Conservation (phyloP, 306 rosid species). For the Abrus precatorius region DNA sequence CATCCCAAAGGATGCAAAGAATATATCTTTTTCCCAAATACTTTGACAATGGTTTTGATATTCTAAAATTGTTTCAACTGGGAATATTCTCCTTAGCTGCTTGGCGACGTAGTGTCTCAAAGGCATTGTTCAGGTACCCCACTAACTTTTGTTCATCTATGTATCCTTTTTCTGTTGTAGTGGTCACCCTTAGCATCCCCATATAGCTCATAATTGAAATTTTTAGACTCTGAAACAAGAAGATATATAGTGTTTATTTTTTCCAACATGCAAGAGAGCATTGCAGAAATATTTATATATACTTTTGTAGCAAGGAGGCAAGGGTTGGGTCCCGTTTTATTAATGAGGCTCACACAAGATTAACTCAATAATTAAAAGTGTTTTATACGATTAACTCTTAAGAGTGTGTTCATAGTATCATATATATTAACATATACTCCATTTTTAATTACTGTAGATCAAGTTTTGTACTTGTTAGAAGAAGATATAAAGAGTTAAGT, state of each 20-base stretch:
- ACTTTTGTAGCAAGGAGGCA: too few species aligned
- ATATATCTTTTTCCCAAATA: too few species aligned
- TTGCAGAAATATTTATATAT: too few species aligned
- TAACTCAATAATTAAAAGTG: too few species aligned
- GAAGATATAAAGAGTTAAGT: not conserved
- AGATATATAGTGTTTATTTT: not conserved
- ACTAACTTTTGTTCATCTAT: conserved; percentile 35
- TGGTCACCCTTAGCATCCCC: conserved; percentile 41
- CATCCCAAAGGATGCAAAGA: too few species aligned
- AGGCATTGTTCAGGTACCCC: conserved; percentile 16
- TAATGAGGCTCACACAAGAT: too few species aligned
- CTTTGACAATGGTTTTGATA: not conserved
- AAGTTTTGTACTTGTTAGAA: not conserved
- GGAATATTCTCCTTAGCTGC: conserved; percentile 17
- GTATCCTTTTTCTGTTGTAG: conserved; percentile 12
- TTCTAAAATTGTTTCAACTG: not conserved
- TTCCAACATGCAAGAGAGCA: not conserved
- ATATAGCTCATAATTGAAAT: conserved; percentile 42
- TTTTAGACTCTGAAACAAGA: conserved; percentile 30
- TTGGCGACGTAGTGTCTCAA: conserved; percentile 14
- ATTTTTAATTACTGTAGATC: too few species aligned
- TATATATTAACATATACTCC: too few species aligned
- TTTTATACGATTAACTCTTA: too few species aligned
- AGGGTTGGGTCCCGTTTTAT: too few species aligned
- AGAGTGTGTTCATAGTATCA: too few species aligned